Base-by-base conservation (phyloP, 2,329 filamentous ascomycete species). In the Endocalyx cinctus region DNA sequence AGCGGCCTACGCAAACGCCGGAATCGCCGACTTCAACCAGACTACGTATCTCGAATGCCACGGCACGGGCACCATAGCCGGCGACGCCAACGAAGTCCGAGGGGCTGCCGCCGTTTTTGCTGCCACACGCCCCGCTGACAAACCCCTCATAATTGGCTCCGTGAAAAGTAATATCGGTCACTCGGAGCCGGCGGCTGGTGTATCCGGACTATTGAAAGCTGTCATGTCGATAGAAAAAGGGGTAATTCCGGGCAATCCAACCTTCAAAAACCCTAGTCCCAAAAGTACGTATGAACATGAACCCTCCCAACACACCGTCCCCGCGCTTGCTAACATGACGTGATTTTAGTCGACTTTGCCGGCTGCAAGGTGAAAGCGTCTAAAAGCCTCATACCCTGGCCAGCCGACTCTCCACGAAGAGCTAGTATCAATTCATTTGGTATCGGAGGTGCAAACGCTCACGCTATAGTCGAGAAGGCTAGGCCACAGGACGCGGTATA, bases 31-130 rank as follows among this genome's bases (percentile, higher is more conserved):
- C 18, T 34, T 46, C 2, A 30, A 35, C 7, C 32, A 39, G 3
- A 56, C 50, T 1, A 17, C 27, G 1, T 57, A 47, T 25, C 35
- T 61, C 8, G 56, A 61, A 35, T 55, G 52, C 10, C 65, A 69
- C 22, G 64, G 63, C 2, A 68, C 66, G 0, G 63, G 63, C 1
- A 69, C 66, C 2, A 42, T 31, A 11, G 55, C 55, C 2, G 66
- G 66, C 2, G 66, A 69, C 30, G 57, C 61, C 0, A 41, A 39
- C 3, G 66, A 69, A 35, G 54, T 58, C 0, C 25, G 36, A 1
- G 64, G 57, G 0, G 50, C 62, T 2, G 41, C 34, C 0, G 26
- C 34, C 1, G 53, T 57, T 0, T 61, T 62, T 16, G 18, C 41
- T 1, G 5, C 31, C 1, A 38, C 37, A 0, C 39, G 45, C 1